A percentile compares a stretch with the other conserved stretches of the same genome.
Evolutionary conservation across 352 stramenopile species (phyloP).

Genomic region (Phytophthora lateralis): DNA sequence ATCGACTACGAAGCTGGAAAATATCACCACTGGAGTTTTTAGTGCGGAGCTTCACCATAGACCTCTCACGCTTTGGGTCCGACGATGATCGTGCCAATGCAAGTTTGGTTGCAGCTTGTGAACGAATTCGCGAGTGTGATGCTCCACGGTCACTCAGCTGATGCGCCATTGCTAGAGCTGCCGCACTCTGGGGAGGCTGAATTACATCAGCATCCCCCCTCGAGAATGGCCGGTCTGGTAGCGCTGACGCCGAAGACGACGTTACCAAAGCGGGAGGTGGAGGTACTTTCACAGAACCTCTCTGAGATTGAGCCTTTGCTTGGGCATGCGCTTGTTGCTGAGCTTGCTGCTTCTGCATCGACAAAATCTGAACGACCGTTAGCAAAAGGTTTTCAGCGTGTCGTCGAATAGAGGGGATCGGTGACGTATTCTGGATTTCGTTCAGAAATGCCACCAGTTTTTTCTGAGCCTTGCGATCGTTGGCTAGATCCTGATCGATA

Average conservation of each 20-base stretch:
- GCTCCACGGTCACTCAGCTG: constrained; percentile 39
- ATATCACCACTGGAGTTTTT: constrained; percentile 61
- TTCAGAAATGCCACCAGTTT: constrained; percentile 75
- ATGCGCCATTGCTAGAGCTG: constrained; percentile 33
- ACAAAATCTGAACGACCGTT: constrained; percentile 66
- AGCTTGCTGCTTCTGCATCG: constrained; percentile 53
- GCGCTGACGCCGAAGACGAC: constrained; percentile 35
- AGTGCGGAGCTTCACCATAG: constrained; percentile 63
- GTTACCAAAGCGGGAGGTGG: constrained; percentile 32
- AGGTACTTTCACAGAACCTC: constrained; percentile 12
- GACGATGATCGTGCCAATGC: constrained; percentile 75
- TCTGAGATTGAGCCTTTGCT: constrained; percentile 28
- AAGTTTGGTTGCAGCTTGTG: constrained; percentile 66
- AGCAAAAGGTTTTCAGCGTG: constrained; percentile 77
- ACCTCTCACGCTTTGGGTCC: constrained; percentile 74
- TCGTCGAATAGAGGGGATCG: constrained; percentile 73
- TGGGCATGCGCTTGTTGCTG: constrained; percentile 26
- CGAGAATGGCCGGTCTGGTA: constrained; percentile 24
- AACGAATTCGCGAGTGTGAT: constrained; percentile 42
- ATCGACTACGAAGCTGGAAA: constrained; percentile 54
- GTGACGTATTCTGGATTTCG: constrained; percentile 80
- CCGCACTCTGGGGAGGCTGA: constrained; percentile 24
- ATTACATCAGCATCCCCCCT: constrained; percentile 21
- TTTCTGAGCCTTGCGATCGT: constrained; percentile 74
- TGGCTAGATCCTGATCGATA: constrained; percentile 75